These are phyloP conservation scores for Globisporangium cederbergense DNA, from an alignment of 352 stramenopile genomes.

Conservation along the genomic window DNA sequence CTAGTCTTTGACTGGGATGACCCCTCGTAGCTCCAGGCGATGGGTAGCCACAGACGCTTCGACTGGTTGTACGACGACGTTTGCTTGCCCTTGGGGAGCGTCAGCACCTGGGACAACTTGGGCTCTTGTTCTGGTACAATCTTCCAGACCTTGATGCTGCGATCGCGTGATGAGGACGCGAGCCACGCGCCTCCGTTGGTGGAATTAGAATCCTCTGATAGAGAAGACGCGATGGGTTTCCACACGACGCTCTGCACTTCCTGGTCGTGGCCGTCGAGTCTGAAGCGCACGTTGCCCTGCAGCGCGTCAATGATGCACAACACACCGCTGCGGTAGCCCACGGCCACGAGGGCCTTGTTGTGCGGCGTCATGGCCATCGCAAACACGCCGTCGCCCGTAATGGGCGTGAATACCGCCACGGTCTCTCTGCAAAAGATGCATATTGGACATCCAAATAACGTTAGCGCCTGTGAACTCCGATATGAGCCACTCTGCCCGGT, in stretches of 20 bases:
- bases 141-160: constrained; percentile 66
- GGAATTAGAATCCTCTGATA: neutral
- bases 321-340: constrained; percentile 68
- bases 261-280: constrained; percentile 62
- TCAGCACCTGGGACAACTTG: constrained; percentile 27
- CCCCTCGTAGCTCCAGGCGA: constrained; percentile 43
- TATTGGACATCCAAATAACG: neutral
- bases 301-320: constrained; percentile 53
- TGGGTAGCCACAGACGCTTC: constrained; percentile 67
- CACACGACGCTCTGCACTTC: constrained; percentile 66
- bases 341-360: constrained; percentile 49
- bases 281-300: constrained; percentile 29
- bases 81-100: constrained; percentile 64
- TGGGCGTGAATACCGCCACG: constrained; percentile 38
- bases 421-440: constrained; percentile 23
- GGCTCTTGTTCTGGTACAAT: constrained; percentile 13
- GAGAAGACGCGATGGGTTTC: constrained; percentile 10
- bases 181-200: constrained; percentile 26
- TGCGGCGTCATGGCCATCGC: constrained; percentile 49
- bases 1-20: neutral
- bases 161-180: constrained; percentile 65
- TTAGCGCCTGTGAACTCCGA: neutral
- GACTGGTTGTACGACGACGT: constrained; percentile 57
- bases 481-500: neutral
- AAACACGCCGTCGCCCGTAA: constrained; percentile 55